Conservation (phyloP, 1,284 basidiomycete species). For the Baeospora myosura region DNA sequence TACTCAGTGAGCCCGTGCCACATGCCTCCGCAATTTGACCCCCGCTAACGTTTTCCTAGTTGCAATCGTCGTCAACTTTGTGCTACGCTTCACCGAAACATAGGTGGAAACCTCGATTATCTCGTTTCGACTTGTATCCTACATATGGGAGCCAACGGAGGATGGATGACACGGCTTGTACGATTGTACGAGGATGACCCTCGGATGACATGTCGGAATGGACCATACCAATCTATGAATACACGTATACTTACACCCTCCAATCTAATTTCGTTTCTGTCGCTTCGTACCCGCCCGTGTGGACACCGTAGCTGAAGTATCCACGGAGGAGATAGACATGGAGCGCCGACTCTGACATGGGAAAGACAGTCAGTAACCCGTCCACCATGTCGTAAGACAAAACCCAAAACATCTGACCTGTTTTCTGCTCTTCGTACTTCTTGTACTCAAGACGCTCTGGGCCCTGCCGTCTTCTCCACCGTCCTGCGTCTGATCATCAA, state of each 20-base stretch:
- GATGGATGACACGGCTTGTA: too few species aligned
- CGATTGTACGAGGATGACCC: too few species aligned
- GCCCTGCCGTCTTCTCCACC: constrained; percentile 49
- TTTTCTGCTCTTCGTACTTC: constrained; percentile 52
- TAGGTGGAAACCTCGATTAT: too few species aligned
- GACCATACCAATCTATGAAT: too few species aligned
- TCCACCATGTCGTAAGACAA: not conserved
- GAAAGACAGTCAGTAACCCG: not conserved
- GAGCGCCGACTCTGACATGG: constrained; percentile 46
- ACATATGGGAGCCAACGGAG: too few species aligned
- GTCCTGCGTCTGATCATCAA: constrained; percentile 32
- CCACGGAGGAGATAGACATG: constrained; percentile 59
- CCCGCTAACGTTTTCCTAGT: constrained; percentile 36
- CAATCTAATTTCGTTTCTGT: constrained; percentile 50
- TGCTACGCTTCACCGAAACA: constrained; percentile 65
- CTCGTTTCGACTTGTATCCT: too few species aligned
- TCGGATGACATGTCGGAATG: too few species aligned
- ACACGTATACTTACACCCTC: too few species aligned
- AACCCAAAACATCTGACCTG: constrained; percentile 34
- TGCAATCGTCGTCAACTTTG: constrained; percentile 85
- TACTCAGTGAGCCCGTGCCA: constrained; percentile 55
- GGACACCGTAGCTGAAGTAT: constrained; percentile 46
- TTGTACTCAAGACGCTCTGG: constrained; percentile 57
- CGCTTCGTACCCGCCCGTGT: constrained; percentile 48
- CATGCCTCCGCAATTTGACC: constrained; percentile 3